phyloP scores from a whole-genome alignment of 768 basidiomycete species.

The Rhizopogon vulgaris region DNA sequence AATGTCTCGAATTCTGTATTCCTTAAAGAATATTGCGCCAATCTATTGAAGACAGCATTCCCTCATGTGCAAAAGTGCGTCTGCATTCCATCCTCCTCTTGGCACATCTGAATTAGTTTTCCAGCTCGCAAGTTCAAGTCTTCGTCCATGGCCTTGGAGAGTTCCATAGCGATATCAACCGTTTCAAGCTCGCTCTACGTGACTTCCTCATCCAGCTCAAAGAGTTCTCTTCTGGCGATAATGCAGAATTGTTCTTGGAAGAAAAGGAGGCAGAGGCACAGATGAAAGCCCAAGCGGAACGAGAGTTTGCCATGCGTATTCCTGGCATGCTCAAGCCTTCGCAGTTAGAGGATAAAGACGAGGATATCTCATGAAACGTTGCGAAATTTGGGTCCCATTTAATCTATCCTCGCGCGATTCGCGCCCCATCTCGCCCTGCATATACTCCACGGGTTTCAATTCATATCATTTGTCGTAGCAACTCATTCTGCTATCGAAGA shows the following conservation, averaged over 20 bases:
- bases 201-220: constrained; percentile 98
- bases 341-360: constrained; percentile 90
- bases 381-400: constrained; percentile 18
- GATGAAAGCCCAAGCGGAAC: constrained; percentile 75
- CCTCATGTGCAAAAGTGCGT: constrained; percentile 83
- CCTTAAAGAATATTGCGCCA: constrained; percentile 81
- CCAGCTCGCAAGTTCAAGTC: constrained; percentile 63
- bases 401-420: constrained; percentile 23
- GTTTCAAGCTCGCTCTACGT: constrained; percentile 90
- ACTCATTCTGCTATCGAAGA: constrained; percentile 26
- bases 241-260: constrained; percentile 86
- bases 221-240: constrained; percentile 91
- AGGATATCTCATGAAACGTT: constrained; percentile 49
- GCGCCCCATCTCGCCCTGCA: not conserved
- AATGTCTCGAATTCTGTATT: constrained; percentile 72
- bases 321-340: constrained; percentile 98
- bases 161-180: constrained; percentile 72
- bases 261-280: constrained; percentile 88
- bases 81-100: not conserved
- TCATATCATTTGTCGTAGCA: constrained; percentile 12
- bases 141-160: constrained; percentile 67
- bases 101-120: constrained; percentile 8
- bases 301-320: constrained; percentile 84
- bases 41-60: constrained; percentile 84
- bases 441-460: constrained; percentile 17